Evolutionary conservation across 2,329 filamentous ascomycete species (phyloP).

Genomic region (Apiospora koreana): DNA sequence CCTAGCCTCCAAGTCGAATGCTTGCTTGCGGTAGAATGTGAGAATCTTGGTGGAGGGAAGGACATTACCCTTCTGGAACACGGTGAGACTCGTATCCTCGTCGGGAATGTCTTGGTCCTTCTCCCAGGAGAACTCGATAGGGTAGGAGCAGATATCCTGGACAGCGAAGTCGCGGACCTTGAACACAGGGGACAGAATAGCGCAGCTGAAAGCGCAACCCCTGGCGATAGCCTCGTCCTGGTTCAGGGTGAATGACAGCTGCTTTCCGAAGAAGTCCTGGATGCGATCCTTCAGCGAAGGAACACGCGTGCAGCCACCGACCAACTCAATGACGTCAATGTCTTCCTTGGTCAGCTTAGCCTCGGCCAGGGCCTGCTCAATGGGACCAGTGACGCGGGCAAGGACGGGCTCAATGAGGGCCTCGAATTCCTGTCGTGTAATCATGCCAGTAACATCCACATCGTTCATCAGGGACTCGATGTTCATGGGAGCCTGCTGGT

Average conservation of each 20-base stretch:
- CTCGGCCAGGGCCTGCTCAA: conserved; percentile 92
- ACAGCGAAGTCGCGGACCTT: conserved; percentile 97
- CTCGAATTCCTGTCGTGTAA: conserved; percentile 95
- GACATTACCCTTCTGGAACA: conserved; percentile 96
- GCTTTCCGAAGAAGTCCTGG: conserved; percentile 88
- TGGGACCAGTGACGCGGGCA: conserved; percentile 67
- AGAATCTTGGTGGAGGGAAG: conserved; percentile 99
- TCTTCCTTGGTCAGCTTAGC: conserved; percentile 89
- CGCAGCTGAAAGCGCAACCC: conserved; percentile 95
- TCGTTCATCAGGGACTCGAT: conserved; percentile 99
- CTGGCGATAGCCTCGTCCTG: conserved; percentile 96
- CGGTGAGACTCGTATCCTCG: conserved; percentile 94
- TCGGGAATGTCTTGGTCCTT: conserved; percentile 98
- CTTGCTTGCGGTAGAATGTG: conserved; percentile 98
- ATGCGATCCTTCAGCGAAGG: conserved; percentile 90
- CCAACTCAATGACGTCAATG: conserved; percentile 90
- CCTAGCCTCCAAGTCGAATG: conserved; percentile 93
- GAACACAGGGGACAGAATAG: conserved; percentile 96
- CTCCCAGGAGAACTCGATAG: conserved; percentile 98
- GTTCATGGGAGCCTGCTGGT: conserved; percentile 88
- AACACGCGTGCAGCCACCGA: conserved; percentile 93
- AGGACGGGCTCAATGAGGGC: conserved; percentile 85
- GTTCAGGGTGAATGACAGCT: conserved; percentile 93
- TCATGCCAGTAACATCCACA: conserved; percentile 82
- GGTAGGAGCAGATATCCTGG: conserved; percentile 97